These are phyloP conservation scores for Globisporangium heterothallicum DNA, from an alignment of 352 stramenopile genomes.

Conservation along the genomic window DNA sequence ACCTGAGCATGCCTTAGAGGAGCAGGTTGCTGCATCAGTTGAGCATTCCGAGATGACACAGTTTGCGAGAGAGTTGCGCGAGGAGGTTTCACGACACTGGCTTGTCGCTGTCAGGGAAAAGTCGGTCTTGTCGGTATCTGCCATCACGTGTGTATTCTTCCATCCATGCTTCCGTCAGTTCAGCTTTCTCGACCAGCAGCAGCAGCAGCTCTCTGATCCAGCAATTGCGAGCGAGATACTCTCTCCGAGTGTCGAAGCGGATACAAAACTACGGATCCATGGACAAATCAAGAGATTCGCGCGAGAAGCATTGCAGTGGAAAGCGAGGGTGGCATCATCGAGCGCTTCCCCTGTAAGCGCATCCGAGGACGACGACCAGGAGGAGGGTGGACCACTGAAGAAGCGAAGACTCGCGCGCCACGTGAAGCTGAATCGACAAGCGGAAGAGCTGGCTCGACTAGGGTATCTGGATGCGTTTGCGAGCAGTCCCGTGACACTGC, in stretches of 20 bases:
- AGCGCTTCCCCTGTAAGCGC: neutral
- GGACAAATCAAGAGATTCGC: slow-evolving; percentile 4
- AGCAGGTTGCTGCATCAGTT: neutral
- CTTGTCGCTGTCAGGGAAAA: neutral
- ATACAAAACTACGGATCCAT: slow-evolving; percentile 3
- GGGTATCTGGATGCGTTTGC: slow-evolving; percentile 12
- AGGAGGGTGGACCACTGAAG: slow-evolving; percentile 1
- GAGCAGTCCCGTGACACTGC: neutral
- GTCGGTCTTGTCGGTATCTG: slow-evolving; percentile 1
- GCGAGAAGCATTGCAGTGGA: slow-evolving; percentile 7
- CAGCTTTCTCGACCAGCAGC: slow-evolving; percentile 8
- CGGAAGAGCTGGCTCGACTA: slow-evolving; percentile 12
- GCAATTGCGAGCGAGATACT: too few species aligned
- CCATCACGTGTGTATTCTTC: slow-evolving; percentile 15
- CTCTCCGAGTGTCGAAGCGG: too few species aligned
- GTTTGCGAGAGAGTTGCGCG: slow-evolving; percentile 7
- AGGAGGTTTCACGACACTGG: slow-evolving; percentile 12
- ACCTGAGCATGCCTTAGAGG: neutral
- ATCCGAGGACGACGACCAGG: neutral
- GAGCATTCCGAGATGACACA: slow-evolving; percentile 1
- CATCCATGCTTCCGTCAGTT: slow-evolving; percentile 22
- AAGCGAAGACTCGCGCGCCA: slow-evolving; percentile 11
- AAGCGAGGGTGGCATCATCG: slow-evolving; percentile 1
- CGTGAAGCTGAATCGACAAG: slow-evolving; percentile 12
- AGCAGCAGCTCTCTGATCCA: too few species aligned